phyloP scores from a whole-genome alignment of 2,329 filamentous ascomycete species.

The Blastomyces parvus region DNA sequence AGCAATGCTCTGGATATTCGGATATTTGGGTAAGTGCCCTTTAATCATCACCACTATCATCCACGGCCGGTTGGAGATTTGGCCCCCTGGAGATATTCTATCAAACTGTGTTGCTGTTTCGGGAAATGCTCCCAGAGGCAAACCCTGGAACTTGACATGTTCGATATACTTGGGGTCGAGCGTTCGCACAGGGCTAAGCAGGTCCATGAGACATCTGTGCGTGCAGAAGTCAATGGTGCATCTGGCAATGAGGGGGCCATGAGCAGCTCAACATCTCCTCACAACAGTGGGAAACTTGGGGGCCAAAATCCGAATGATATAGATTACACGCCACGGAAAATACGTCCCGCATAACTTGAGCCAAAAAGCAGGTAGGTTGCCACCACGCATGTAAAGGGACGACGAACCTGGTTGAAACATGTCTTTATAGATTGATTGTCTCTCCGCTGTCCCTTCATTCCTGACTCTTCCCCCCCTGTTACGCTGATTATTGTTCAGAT shows the following conservation, averaged over 20 bases:
- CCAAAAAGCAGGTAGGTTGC: not conserved
- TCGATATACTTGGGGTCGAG: not conserved
- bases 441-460: not conserved
- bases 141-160: not conserved
- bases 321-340: not conserved
- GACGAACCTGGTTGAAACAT: not conserved
- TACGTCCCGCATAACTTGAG: not conserved
- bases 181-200: not conserved
- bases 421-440: not conserved
- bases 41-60: not conserved
- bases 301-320: not conserved
- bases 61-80: not conserved
- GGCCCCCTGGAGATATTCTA: not conserved
- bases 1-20: not conserved
- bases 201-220: not conserved
- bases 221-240: not conserved
- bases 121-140: not conserved
- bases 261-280: not conserved
- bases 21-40: not conserved
- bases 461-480: too few relatives aligned
- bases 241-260: not conserved
- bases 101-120: not conserved
- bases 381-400: not conserved
- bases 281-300: not conserved
- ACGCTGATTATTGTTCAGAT: not conserved